Conservation (phyloP, 495 filamentous ascomycete species). For the Aspergillus sparsus region DNA sequence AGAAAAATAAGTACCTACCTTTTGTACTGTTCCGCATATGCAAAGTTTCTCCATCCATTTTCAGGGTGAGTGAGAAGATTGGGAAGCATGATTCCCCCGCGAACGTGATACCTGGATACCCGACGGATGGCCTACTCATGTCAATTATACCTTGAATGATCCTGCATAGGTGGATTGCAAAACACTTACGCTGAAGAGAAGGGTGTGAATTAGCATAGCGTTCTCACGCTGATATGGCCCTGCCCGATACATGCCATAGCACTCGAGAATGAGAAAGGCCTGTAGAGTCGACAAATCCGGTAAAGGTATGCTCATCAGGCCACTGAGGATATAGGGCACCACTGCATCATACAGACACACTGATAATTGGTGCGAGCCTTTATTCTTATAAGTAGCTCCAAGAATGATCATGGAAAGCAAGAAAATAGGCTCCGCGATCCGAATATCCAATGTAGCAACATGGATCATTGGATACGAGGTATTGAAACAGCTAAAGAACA, state of each 20-base stretch:
- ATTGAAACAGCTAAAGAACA: background rate
- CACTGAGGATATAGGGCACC: slow-evolving; percentile 1
- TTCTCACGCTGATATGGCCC: background rate
- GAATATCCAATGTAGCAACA: background rate
- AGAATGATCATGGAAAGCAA: background rate
- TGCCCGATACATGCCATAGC: background rate
- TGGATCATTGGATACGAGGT: slow-evolving; percentile 1
- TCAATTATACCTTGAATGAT: background rate
- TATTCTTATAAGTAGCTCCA: background rate
- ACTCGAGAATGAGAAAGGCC: too few relatives aligned
- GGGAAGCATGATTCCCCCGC: background rate
- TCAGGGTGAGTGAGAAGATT: background rate
- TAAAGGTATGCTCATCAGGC: background rate
- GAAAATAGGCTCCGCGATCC: background rate
- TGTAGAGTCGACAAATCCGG: too few relatives aligned
- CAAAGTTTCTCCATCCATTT: background rate
- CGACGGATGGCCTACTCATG: background rate
- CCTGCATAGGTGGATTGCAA: too few relatives aligned
- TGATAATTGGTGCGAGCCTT: background rate
- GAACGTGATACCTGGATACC: background rate
- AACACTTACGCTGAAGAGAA: background rate
- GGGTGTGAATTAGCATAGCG: background rate
- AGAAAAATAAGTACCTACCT: background rate
- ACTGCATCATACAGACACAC: background rate
- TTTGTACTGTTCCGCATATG: slow-evolving; percentile 1